Base-by-base conservation (phyloP, 345 rosid genomes). In the Pugionium dolabratum region DNA sequence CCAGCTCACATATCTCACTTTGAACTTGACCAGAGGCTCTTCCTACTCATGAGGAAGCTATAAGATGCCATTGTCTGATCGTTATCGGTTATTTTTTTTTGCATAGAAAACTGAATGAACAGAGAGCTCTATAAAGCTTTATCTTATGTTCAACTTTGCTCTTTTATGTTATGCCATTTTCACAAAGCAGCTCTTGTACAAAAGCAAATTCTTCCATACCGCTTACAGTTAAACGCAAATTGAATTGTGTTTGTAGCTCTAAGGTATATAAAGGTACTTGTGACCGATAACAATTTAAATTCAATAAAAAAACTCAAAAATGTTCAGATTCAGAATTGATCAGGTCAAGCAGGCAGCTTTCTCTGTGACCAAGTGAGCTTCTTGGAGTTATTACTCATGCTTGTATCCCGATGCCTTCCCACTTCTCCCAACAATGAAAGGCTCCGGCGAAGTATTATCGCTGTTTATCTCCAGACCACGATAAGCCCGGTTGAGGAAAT, bases 21-120 rank as follows among this genome's bases (percentile, higher is more conserved):
- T 2, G 91, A 91, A 78, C 91, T 85, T 18, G 98, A 91, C 64
- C 91, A 91, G 79, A 84, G 86, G 77, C 69, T 91, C 36, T 91
- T 91, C 71, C 91, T 88, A 26, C 88, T 87, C 61, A 80, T 80
- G 41, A 87, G 90, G 85, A 85, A 85, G 83, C 73, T 82, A 6
- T 82, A 54, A 86, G 54, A 72, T 54, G 28, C 52, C 42, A 27
- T 48, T 48, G 44, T 35, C 43, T 32, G 18, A 32, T 43, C 50
- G 9, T 45, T 10, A 7, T 41, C 46, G 1, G 1, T 34, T 4
- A 30, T 2, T 5, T 36, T 2, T 5, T 36, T 29, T 34, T 4
- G 2, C 35, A 1, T 18, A 6, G 11, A 45, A 35, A 28, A 42
- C 42, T 6, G 1, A 59, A 50, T 32, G 7, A 44, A 6, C n/a